Evolutionary conservation across 345 rosid genomes (phyloP).

Genomic region (Jatropha curcas): DNA sequence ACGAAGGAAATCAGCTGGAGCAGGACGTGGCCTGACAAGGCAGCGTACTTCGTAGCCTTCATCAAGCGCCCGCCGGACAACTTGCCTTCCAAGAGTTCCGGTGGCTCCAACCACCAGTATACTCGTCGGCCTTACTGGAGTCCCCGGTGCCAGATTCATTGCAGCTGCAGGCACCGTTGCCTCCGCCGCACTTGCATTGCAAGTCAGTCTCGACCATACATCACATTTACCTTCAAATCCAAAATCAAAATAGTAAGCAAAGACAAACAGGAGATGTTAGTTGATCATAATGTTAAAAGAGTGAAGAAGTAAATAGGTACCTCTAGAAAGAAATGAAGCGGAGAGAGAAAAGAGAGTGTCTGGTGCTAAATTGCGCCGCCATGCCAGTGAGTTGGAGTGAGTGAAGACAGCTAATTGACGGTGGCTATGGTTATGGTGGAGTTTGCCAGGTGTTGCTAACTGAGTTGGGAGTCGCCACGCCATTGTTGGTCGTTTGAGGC

Average conservation of each 20-base stretch:
- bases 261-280: background rate
- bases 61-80: conserved; percentile 85
- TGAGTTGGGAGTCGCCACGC: conserved; percentile 61
- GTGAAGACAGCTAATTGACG: background rate
- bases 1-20: conserved; percentile 91
- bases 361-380: conserved; percentile 44
- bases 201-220: conserved; percentile 29
- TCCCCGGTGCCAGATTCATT: conserved; percentile 74
- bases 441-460: conserved; percentile 41
- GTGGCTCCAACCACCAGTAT: conserved; percentile 88
- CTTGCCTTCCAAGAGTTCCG: conserved; percentile 88
- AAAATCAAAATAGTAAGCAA: background rate
- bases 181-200: conserved; percentile 26
- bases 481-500: conserved; percentile 25
- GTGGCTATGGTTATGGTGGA: conserved; percentile 26
- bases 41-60: conserved; percentile 93
- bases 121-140: conserved; percentile 75
- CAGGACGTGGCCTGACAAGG: conserved; percentile 88
- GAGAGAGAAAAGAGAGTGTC: conserved; percentile 31
- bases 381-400: conserved; percentile 27
- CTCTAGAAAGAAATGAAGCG: conserved; percentile 18
- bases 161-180: conserved; percentile 26
- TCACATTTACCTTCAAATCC: conserved; percentile 24
- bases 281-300: too few species aligned
- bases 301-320: background rate